A percentile compares a stretch with the other conserved stretches of the same genome.
Evolutionary conservation across 2,329 filamentous ascomycete genomes (phyloP).

Genomic region (Thermothelomyces thermophilus): DNA sequence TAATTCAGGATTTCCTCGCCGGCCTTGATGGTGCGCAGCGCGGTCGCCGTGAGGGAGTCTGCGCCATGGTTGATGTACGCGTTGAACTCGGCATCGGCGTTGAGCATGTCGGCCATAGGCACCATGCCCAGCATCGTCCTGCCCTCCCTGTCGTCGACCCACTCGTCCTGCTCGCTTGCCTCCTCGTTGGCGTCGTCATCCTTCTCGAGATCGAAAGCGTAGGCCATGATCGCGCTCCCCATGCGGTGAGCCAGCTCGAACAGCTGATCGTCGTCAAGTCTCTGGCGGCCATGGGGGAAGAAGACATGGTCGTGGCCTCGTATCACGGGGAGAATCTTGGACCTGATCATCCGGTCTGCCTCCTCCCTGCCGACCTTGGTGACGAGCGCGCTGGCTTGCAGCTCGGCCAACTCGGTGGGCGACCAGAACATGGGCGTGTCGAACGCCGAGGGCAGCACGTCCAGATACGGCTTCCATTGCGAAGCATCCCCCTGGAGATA

Average conservation of each 20-base stretch:
- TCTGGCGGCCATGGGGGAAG: constrained; percentile 30
- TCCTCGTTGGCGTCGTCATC: constrained; percentile 41
- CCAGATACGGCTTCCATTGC: constrained; percentile 71
- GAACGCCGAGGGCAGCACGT: constrained; percentile 64
- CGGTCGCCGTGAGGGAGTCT: constrained; percentile 59
- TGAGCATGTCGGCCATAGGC: constrained; percentile 82
- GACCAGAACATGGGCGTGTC: constrained; percentile 91
- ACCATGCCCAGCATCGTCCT: constrained; percentile 73
- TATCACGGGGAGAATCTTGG: constrained; percentile 46
- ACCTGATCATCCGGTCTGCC: constrained; percentile 63
- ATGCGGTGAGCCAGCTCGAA: constrained; percentile 62
- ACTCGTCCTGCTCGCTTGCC: constrained; percentile 48
- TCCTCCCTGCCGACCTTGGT: constrained; percentile 67
- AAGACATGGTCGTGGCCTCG: constrained; percentile 42
- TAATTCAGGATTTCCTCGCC: constrained; percentile 83
- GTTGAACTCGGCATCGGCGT: constrained; percentile 84
- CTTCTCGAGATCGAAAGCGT: constrained; percentile 74
- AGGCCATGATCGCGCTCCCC: constrained; percentile 87
- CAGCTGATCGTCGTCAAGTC: constrained; percentile 39
- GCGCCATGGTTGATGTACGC: constrained; percentile 55
- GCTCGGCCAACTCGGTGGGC: constrained; percentile 57
- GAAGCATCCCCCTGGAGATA: constrained; percentile 52
- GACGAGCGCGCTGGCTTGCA: constrained; percentile 72
- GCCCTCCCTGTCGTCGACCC: constrained; percentile 56
- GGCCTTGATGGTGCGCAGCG: constrained; percentile 59